phyloP scores from a whole-genome alignment of 2,329 filamentous ascomycete genomes.

The Polytolypa hystricis region DNA sequence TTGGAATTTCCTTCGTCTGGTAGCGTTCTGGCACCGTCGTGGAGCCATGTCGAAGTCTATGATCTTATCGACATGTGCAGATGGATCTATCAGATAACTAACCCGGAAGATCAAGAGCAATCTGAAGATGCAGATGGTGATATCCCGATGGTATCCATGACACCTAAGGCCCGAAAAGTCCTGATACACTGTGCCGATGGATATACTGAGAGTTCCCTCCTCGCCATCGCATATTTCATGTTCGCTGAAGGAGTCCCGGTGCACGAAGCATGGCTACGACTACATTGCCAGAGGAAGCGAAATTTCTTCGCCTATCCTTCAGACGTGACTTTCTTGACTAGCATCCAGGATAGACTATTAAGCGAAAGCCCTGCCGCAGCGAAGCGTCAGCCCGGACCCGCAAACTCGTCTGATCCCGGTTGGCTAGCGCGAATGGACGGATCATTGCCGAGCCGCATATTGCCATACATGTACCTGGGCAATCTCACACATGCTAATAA shows the following conservation, averaged over 20 bases:
- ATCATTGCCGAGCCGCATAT: constrained; percentile 75
- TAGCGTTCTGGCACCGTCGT: constrained; percentile 76
- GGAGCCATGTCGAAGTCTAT: constrained; percentile 72
- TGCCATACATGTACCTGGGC: constrained; percentile 93
- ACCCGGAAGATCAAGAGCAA: constrained; percentile 40
- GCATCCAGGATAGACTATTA: constrained; percentile 65
- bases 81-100: constrained; percentile 78
- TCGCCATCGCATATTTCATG: constrained; percentile 86
- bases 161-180: constrained; percentile 51
- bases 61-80: constrained; percentile 75
- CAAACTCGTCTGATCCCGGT: constrained; percentile 43
- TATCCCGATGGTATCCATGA: constrained; percentile 38
- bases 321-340: constrained; percentile 71
- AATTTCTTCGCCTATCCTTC: constrained; percentile 96
- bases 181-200: constrained; percentile 91
- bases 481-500: constrained; percentile 93
- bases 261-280: constrained; percentile 73
- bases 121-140: constrained; percentile 44
- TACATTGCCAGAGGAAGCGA: constrained; percentile 69
- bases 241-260: constrained; percentile 74
- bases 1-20: constrained; percentile 89
- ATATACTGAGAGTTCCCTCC: constrained; percentile 86
- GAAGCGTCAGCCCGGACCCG: constrained; percentile 15
- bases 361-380: constrained; percentile 32
- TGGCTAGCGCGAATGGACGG: constrained; percentile 84